These are phyloP conservation scores for Hysterangium stoloniferum DNA, from an alignment of 768 basidiomycete species.

Conservation along the genomic window DNA sequence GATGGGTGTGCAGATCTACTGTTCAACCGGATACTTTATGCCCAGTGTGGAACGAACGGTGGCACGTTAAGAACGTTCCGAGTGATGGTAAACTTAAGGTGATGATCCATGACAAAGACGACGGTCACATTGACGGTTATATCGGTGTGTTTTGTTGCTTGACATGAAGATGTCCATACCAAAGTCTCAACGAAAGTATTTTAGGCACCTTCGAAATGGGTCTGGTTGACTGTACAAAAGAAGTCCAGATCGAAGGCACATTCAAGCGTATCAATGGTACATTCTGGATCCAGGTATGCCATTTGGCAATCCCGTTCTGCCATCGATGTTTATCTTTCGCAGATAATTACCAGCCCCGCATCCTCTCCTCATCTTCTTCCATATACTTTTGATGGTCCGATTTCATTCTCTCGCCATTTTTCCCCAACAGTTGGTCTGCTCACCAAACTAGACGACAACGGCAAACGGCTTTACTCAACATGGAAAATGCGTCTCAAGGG, in stretches of 20 bases:
- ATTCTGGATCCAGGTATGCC: slow-evolving; percentile 59
- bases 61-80: slow-evolving; percentile 70
- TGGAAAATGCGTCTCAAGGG: slow-evolving; percentile 69
- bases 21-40: slow-evolving; percentile 47
- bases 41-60: slow-evolving; percentile 73
- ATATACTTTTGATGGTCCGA: slow-evolving; percentile 67
- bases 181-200: background rate
- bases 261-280: slow-evolving; percentile 46
- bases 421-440: slow-evolving; percentile 63
- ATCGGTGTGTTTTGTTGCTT: slow-evolving; percentile 34
- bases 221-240: slow-evolving; percentile 51
- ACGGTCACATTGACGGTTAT: slow-evolving; percentile 50
- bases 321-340: background rate
- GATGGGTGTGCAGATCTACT: slow-evolving; percentile 43
- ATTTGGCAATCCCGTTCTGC: background rate
- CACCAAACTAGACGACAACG: slow-evolving; percentile 43
- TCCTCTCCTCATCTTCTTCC: slow-evolving; percentile 26
- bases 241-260: slow-evolving; percentile 52
- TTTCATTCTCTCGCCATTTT: slow-evolving; percentile 62
- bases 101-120: slow-evolving; percentile 65
- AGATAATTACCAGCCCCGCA: slow-evolving; percentile 40
- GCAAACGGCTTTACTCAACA: slow-evolving; percentile 62
- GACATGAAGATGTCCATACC: background rate
- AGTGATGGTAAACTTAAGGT: slow-evolving; percentile 48
- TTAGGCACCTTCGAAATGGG: slow-evolving; percentile 36